Evolutionary conservation across 1,284 basidiomycete species (phyloP).

Genomic region (Phellopilus nigrolimitatus): DNA sequence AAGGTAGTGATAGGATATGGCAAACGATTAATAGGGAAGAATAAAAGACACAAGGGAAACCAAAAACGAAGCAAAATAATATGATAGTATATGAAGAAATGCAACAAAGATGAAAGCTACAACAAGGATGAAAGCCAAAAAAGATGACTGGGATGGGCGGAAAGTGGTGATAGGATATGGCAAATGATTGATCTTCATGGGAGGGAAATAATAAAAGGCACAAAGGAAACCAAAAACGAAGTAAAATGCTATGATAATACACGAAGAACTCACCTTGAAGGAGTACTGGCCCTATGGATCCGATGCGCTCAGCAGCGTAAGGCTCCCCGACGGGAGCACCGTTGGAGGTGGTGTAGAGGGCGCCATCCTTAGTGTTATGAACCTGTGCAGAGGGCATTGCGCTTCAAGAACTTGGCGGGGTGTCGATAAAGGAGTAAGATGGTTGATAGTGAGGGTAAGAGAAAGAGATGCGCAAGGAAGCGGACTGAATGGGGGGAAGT

Average conservation of each 20-base stretch:
- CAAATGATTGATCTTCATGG: not conserved
- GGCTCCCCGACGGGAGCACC: constrained; percentile 72
- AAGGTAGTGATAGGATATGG: not conserved
- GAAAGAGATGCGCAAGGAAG: too few species aligned
- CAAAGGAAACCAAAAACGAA: not conserved
- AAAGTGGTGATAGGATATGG: not conserved
- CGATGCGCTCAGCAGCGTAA: constrained; percentile 75
- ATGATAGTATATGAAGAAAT: constrained; percentile 17
- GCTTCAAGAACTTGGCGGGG: too few species aligned
- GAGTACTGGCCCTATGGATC: constrained; percentile 74
- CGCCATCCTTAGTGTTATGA: constrained; percentile 48
- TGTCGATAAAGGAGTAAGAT: too few species aligned
- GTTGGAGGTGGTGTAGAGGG: constrained; percentile 79
- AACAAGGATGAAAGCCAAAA: constrained; percentile 15
- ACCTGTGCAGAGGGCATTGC: constrained; percentile 65
- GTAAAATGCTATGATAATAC: not conserved
- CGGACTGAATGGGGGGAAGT: too few species aligned
- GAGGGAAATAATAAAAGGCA: constrained; percentile 20
- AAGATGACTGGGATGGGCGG: not conserved
- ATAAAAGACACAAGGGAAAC: constrained; percentile 16
- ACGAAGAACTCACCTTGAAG: constrained; percentile 61
- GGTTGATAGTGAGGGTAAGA: too few species aligned
- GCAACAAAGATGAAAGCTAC: not conserved
- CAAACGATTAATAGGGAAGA: constrained; percentile 7
- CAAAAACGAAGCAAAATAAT: not conserved